phyloP scores from a whole-genome alignment of 2,329 filamentous ascomycete genomes.

The Aspergillus jensenii region DNA sequence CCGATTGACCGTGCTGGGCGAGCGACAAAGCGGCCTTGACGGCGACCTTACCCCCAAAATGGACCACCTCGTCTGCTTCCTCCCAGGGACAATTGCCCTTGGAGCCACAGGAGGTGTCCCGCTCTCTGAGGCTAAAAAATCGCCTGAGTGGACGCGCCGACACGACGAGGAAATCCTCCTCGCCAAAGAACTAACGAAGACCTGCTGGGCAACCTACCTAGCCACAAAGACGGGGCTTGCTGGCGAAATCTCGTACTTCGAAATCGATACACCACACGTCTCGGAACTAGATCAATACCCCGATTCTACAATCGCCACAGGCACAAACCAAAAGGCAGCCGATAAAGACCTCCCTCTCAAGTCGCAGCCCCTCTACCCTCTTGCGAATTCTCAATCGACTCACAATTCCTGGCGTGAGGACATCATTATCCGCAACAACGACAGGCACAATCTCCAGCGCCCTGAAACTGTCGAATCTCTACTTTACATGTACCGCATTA shows the following conservation, averaged over 20 bases:
- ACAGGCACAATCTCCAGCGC: conserved; percentile 88
- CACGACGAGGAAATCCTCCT: conserved; percentile 86
- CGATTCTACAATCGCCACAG: conserved; percentile 28
- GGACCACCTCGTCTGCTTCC: conserved; percentile 97
- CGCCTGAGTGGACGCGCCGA: conserved; percentile 69
- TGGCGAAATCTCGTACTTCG: conserved; percentile 90
- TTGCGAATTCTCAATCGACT: conserved; percentile 18
- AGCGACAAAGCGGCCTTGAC: conserved; percentile 73
- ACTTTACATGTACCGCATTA: conserved; percentile 99
- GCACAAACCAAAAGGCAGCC: conserved; percentile 29
- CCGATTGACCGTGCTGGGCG: conserved; percentile 84
- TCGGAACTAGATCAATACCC: conserved; percentile 42
- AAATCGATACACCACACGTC: conserved; percentile 67
- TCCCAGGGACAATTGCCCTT: conserved; percentile 92
- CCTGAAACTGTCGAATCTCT: conserved; percentile 96
- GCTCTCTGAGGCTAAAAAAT: conserved; percentile 71
- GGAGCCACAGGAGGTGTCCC: conserved; percentile 77
- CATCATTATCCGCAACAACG: conserved; percentile 75
- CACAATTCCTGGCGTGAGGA: conserved; percentile 68
- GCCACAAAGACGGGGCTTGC: conserved; percentile 88
- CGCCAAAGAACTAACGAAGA: conserved; percentile 88
- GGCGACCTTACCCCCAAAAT: conserved; percentile 77
- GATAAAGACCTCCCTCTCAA: conserved; percentile 31
- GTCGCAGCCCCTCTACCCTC: conserved; percentile 34
- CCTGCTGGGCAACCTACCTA: conserved; percentile 97